Evolutionary conservation across 768 basidiomycete species (phyloP).

Genomic region (Crassisporium funariophilum): DNA sequence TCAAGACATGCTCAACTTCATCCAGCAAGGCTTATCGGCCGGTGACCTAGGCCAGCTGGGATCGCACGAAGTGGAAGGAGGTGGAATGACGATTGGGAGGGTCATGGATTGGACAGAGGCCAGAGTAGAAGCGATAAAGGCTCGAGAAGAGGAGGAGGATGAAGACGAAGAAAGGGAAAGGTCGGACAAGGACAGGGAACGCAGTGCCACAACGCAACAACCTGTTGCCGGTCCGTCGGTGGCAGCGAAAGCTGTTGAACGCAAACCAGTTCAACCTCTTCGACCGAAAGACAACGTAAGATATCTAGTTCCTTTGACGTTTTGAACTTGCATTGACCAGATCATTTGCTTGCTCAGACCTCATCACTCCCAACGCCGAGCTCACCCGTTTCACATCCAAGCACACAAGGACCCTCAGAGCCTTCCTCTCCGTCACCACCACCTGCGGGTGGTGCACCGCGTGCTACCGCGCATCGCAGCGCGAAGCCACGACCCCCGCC

Average conservation of each 20-base stretch:
- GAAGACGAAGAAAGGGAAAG: constrained; percentile 78
- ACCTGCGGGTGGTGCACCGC: constrained; percentile 22
- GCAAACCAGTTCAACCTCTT: constrained; percentile 2
- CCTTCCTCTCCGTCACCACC: constrained; percentile 39
- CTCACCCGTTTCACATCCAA: constrained; percentile 26
- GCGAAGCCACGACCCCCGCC: constrained; percentile 22
- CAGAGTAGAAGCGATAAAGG: constrained; percentile 71
- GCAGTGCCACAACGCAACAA: constrained; percentile 23
- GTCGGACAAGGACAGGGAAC: constrained; percentile 53
- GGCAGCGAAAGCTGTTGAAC: no score
- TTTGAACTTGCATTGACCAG: not conserved
- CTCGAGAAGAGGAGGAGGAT: constrained; percentile 79
- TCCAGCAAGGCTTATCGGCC: constrained; percentile 80
- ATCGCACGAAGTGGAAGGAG: constrained; percentile 47
- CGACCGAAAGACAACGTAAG: constrained; percentile 35
- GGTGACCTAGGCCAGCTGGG: constrained; percentile 46
- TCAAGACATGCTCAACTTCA: constrained; percentile 77
- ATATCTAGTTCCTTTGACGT: constrained; percentile 8
- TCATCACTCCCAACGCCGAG: constrained; percentile 33
- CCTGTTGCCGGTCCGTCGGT: no score
- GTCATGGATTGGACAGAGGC: constrained; percentile 89
- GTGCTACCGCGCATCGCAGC: constrained; percentile 25
- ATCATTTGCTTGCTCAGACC: constrained; percentile 17
- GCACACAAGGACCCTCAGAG: constrained; percentile 22
- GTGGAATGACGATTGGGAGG: constrained; percentile 73